phyloP scores from a whole-genome alignment of 768 basidiomycete genomes.

The Russula sp. region DNA sequence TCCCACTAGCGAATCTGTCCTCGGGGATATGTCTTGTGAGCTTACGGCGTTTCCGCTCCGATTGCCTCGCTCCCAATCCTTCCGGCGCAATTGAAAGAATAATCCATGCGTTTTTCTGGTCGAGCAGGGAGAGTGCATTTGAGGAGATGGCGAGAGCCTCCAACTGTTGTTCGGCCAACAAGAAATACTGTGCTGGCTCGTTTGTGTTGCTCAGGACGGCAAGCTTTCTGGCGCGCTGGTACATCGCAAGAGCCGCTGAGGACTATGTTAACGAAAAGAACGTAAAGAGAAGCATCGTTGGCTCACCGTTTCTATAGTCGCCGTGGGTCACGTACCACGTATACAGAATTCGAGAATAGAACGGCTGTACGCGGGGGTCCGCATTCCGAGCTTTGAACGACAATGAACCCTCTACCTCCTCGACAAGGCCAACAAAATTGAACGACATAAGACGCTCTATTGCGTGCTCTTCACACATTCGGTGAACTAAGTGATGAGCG shows the following conservation, averaged over 20 bases:
- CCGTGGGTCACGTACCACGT: conserved; percentile 86
- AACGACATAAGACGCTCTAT: conserved; percentile 74
- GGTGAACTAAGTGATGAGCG: conserved; percentile 76
- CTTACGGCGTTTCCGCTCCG: conserved; percentile 71
- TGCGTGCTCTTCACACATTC: conserved; percentile 89
- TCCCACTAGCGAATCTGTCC: conserved; percentile 59
- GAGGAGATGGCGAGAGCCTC: conserved; percentile 85
- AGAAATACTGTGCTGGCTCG: conserved; percentile 41
- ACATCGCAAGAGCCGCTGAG: conserved; percentile 88
- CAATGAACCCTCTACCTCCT: conserved; percentile 84
- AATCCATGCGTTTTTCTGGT: conserved; percentile 81
- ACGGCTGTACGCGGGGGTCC: conserved; percentile 80
- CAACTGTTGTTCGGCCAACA: conserved; percentile 64
- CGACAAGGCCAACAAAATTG: conserved; percentile 79
- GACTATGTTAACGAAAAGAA: conserved; percentile 8
- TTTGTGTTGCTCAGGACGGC: conserved; percentile 41
- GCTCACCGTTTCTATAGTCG: conserved; percentile 88
- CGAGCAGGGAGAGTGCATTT: conserved; percentile 82
- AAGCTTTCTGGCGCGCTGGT: conserved; percentile 82
- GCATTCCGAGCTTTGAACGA: conserved; percentile 93
- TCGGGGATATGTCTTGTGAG: conserved; percentile 76
- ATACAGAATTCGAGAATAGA: conserved; percentile 90
- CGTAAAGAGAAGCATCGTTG: background rate
- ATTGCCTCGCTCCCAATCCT: conserved; percentile 42
- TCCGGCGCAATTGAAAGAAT: conserved; percentile 50